phyloP scores from a whole-genome alignment of 2,329 filamentous ascomycete genomes.

The Diplodia sapinea region DNA sequence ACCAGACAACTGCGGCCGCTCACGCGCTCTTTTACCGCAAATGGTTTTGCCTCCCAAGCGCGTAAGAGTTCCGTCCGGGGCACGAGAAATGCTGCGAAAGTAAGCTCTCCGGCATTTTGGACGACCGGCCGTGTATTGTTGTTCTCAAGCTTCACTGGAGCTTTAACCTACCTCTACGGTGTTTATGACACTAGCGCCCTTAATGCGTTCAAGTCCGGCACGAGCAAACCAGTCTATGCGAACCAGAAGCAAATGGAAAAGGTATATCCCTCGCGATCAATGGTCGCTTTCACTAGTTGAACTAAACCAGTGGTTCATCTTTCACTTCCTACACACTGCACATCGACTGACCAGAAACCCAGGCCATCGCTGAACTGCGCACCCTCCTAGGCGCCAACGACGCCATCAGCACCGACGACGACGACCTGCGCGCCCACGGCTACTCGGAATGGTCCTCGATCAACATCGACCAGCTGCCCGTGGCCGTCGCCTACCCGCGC shows the following conservation, averaged over 20 bases:
- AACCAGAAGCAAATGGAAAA: constrained; percentile 58
- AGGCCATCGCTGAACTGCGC: constrained; percentile 64
- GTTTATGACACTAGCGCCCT: constrained; percentile 48
- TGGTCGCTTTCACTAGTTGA: background rate
- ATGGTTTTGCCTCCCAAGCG: constrained; percentile 39
- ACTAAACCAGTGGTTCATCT: too few species aligned
- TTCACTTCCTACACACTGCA: background rate
- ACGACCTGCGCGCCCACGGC: constrained; percentile 68
- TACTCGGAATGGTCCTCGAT: constrained; percentile 74
- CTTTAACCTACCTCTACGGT: constrained; percentile 59
- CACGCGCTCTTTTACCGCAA: constrained; percentile 38
- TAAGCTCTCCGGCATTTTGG: constrained; percentile 50
- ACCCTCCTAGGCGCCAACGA: constrained; percentile 62
- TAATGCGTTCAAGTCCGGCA: constrained; percentile 40
- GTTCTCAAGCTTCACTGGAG: constrained; percentile 57
- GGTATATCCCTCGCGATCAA: constrained; percentile 40
- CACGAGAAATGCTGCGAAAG: constrained; percentile 34
- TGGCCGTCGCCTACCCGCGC: constrained; percentile 69
- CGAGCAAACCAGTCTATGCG: constrained; percentile 53
- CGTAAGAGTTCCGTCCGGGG: constrained; percentile 40
- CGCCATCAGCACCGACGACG: constrained; percentile 66
- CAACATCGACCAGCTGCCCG: constrained; percentile 67
- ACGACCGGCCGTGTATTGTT: constrained; percentile 56
- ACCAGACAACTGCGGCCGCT: constrained; percentile 34
- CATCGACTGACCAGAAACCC: background rate